phyloP scores from a whole-genome alignment of 169 alveolate genomes.

The Theileria annulata region DNA sequence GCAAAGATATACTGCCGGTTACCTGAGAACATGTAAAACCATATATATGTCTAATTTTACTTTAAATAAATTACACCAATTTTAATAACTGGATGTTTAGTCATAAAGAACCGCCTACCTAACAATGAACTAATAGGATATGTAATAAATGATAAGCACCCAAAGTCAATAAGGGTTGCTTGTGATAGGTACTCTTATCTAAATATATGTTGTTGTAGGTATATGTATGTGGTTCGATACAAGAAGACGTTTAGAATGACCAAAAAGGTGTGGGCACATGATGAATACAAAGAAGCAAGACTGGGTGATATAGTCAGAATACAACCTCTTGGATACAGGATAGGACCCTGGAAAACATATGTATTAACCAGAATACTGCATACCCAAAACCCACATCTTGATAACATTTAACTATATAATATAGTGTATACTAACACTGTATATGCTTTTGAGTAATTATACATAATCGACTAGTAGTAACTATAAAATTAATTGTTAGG shows the following conservation, averaged over 20 bases:
- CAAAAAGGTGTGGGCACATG: constrained; percentile 89
- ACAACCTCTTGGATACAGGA: constrained; percentile 87
- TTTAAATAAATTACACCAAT: not conserved
- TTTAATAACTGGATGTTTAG: constrained; percentile 37
- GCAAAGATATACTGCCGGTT: constrained; percentile 88
- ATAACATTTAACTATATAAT: constrained; percentile 4
- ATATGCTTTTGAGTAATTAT: not conserved
- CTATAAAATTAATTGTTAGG: not conserved
- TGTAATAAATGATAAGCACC: constrained; percentile 90
- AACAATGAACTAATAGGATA: constrained; percentile 86
- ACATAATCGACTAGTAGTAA: constrained; percentile 1
- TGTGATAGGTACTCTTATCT: constrained; percentile 77
- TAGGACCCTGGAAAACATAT: constrained; percentile 82
- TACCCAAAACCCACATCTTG: constrained; percentile 58
- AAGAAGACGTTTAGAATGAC: constrained; percentile 85
- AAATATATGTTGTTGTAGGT: constrained; percentile 50
- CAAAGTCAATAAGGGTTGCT: constrained; percentile 87
- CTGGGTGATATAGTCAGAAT: constrained; percentile 89
- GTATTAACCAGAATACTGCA: constrained; percentile 73
- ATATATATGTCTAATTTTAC: not conserved
- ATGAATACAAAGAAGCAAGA: constrained; percentile 81
- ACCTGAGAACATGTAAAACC: constrained; percentile 82
- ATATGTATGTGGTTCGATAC: constrained; percentile 88
- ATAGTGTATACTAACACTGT: not conserved
- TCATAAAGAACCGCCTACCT: constrained; percentile 81